Base-by-base conservation (phyloP, 768 basidiomycete genomes). In the Tricholoma furcatifolium region DNA sequence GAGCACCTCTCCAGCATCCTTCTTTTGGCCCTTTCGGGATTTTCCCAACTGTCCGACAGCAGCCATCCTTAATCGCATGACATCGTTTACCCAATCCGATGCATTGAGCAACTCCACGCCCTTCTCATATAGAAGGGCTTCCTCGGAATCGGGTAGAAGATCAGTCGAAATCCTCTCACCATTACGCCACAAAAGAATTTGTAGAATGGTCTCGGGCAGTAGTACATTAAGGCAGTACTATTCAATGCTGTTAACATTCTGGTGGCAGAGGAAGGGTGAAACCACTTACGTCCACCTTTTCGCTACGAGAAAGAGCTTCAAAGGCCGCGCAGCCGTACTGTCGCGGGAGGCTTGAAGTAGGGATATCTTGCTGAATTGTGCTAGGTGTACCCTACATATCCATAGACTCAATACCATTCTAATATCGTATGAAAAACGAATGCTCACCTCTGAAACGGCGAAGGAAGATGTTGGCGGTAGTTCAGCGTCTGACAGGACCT, bases 221-320 rank as follows among this genome's bases (percentile, higher is more conserved):
- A 92, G 78, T 27, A 92, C 76, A 53, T 86, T 82, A 34, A 80
- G 67, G 62, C 87, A 88, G 58, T 90, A 91, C 87, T 90, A 56
- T 27, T 18, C 5, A 27, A 23, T n/a, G 12, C 4, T 55, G 30
- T 20, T 41, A 30, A 27, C 5, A 17, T 17, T 23, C 2, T 10
- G 20, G 21, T 27, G 8, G 36, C 27, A 44, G 21, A 42, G 36
- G 18, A 40, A 36, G 42, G 7, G 32, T 44, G 39, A 23, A 23
- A 50, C 52, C 20, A 62, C 79, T 61, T 55, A 80, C 83, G 46
- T 81, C 80, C 14, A 81, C 64, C 61, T 83, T 84, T 57, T 80
- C 78, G 7, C 81, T 44, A 2, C 61, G 65, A 1, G 74, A 64
- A 2, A 84, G 65, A 20, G 60, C 59, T 53, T 80, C 77, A 54